Base-by-base conservation (phyloP, 225 moss, liverwort and hornwort genomes). In the Thuidium tamariscinum region DNA sequence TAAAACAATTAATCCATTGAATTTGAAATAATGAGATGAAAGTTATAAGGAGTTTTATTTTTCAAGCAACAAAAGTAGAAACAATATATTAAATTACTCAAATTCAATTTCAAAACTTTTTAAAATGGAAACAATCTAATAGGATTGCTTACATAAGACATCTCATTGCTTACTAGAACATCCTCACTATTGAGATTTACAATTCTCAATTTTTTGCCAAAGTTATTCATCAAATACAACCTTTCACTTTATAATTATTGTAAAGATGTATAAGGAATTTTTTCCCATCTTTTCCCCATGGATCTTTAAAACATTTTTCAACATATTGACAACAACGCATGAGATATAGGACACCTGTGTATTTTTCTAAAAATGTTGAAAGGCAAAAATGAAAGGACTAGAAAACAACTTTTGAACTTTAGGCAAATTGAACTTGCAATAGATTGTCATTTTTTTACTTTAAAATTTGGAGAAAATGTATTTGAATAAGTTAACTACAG, bases 271-370 rank as follows among this genome's bases (percentile, higher is more conserved):
- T 12, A 36, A 20, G 6, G 2, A 66, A 2, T 36, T 36, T 16
- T 16, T 30, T 7, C 29, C 11, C 3, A 36, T 66, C n/a, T 37
- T 67, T 36, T 21, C 3, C 5, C 5, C 10, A 10, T 11, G 0
- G 20, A 65, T 36, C 30, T 0, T 39, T 7, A 39, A 67, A 22
- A 4, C 11, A 68, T 39, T 71, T 71, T 29, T 1, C 10, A 71
- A 46, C 10, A 27, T 44, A 71, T 17, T 71, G 2, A 29, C 2
- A 0, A 29, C 29, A 71, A 3, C 0, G 0, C 4, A 29, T 2
- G 27, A 71, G 16, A 44, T 16, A 71, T 10, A 0, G 3, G 1
- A 27, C 16, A 2, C 4, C 1, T 0, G 1, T 26, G 0, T 16
- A 8, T 44, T 27, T 26, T 27, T 8, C 26, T 70, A 3, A 26